Base-by-base conservation (phyloP, 2,329 filamentous ascomycete genomes). In the Scedosporium minutisporum region DNA sequence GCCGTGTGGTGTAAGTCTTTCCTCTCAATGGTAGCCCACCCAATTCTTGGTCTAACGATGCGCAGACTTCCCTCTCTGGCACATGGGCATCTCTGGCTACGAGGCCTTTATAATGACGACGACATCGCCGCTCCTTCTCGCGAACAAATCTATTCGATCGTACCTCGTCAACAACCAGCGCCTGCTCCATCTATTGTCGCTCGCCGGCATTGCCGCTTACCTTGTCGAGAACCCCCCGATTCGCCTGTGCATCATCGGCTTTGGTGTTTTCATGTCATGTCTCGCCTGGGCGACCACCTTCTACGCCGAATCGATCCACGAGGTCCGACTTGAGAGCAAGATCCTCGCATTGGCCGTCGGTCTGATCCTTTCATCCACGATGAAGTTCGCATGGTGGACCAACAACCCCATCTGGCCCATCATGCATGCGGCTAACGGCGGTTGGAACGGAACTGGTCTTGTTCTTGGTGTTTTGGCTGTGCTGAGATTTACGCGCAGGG, bases 31-130 rank as follows among this genome's bases (percentile, higher is more conserved):
- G 16, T 12, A 12, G 12, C 44, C 46, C 27, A 23, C 58, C 57
- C 14, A 61, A 65, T 53, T 25, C 57, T 61, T 16, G 25, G 60
- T 55, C 25, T 55, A 48, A 61, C 23, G 1, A 6, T 9, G 21
- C 1, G 6, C 59, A 91, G 89, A 96, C 75, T 99, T 99, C 73
- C 95, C 95, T 14, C 84, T 99, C 10, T 99, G 95, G 95, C 87
- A 97, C 73, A 99, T 99, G 95, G 95, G 95, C 29, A 96, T 99
- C 65, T 97, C 93, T 3, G 95, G 95, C 65, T 99, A 95, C 71
- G 95, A 99, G 76, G 88, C 87, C 53, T 81, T 96, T 67, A 87
- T 99, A 70, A 88, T 97, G 86, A 85, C 83, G 59, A 93, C 91
- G 3, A 75, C 93, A 60, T 90, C 93, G 4, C 95, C 95, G 0